These are phyloP conservation scores for Primulina eburnea DNA, from an alignment of 257 asterid genomes.

Conservation along the genomic window DNA sequence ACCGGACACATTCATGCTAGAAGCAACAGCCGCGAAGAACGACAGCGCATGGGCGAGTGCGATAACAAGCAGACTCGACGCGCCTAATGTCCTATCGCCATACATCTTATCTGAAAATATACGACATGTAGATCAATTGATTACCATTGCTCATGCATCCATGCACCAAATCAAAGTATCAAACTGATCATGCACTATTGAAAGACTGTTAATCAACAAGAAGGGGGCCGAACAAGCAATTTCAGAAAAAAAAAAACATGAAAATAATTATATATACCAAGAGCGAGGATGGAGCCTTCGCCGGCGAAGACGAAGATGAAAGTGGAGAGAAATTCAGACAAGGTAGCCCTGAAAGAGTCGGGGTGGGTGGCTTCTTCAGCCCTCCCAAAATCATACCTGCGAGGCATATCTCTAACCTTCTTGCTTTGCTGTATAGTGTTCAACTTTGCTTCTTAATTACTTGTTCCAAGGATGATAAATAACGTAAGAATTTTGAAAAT, in stretches of 20 bases:
- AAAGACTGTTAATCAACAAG: no score
- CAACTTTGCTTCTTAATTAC: no score
- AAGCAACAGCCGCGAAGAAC: constrained; percentile 76
- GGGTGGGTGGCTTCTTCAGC: constrained; percentile 96
- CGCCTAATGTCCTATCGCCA: constrained; percentile 40
- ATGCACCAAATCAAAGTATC: no score
- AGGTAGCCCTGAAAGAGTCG: constrained; percentile 75
- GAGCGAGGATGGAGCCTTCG: constrained; percentile 86
- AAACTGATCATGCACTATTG: no score
- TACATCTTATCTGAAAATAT: constrained; percentile 55
- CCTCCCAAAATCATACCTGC: constrained; percentile 75
- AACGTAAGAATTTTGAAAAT: no score
- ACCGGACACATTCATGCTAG: constrained; percentile 87
- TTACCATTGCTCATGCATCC: not conserved
- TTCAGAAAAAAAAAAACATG: not conserved
- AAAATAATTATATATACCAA: constrained; percentile 39
- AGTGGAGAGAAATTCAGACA: constrained; percentile 79
- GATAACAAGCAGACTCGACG: constrained; percentile 52
- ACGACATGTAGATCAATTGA: not conserved
- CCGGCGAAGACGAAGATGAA: constrained; percentile 86
- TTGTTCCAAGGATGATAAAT: no score
- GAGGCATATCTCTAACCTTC: constrained; percentile 38
- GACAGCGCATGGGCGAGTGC: constrained; percentile 77
- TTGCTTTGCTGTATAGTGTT: no score
- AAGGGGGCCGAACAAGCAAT: no score